Evolutionary conservation across 179 eudicot species (phyloP).

Genomic region (Heliamphora pulchella): DNA sequence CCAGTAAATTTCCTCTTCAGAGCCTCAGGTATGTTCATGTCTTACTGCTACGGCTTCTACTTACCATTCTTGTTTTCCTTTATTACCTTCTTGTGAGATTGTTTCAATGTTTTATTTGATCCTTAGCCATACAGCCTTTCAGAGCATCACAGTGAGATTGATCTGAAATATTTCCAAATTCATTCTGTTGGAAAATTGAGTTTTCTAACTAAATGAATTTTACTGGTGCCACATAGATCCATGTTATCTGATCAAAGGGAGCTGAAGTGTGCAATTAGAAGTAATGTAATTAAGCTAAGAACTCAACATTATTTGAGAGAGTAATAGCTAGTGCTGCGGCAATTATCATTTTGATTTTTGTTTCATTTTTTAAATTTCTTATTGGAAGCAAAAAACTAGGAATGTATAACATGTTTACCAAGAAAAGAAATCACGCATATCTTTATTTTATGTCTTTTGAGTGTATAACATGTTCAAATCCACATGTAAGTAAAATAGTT

Average conservation of each 20-base stretch:
- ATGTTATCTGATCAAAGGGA: neutral
- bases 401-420: neutral
- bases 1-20: slow-evolving; percentile 90
- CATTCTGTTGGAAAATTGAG: neutral
- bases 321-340: neutral
- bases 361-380: neutral
- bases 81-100: neutral
- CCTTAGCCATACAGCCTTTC: neutral
- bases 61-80: slow-evolving; percentile 2
- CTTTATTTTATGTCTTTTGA: neutral
- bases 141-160: neutral
- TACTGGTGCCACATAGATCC: neutral
- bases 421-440: neutral
- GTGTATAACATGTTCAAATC: neutral
- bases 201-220: neutral
- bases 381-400: neutral
- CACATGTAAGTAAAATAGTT: neutral
- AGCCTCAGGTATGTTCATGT: slow-evolving; percentile 65
- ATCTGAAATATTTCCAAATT: neutral
- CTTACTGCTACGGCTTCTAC: neutral
- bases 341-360: neutral
- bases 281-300: too few relatives aligned
- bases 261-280: neutral
- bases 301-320: neutral
- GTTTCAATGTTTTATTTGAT: neutral